Conservation (phyloP, 305 asterid species). For the Rubia occidens region DNA sequence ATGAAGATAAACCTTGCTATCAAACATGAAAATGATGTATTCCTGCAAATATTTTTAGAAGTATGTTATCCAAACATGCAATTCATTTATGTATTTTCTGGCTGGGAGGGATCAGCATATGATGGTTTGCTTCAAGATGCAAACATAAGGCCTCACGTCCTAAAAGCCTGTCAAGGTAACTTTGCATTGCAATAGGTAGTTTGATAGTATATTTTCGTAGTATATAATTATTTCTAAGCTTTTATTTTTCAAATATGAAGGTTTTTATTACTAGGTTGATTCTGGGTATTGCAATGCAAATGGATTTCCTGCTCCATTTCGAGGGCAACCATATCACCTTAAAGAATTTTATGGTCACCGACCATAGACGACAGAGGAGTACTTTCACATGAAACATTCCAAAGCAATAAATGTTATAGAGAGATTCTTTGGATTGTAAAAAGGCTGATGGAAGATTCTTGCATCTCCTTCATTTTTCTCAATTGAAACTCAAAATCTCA, state of each 20-base stretch:
- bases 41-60: constrained; percentile 7
- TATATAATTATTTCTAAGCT: neutral
- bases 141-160: constrained; percentile 11
- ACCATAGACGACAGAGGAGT: neutral
- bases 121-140: constrained; percentile 22
- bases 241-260: neutral
- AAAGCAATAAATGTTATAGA: neutral
- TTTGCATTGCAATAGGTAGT: neutral
- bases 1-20: neutral
- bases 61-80: constrained; percentile 19
- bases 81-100: constrained; percentile 23
- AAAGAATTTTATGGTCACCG: neutral
- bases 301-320: neutral
- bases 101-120: constrained; percentile 30
- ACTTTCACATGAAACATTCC: neutral
- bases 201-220: neutral
- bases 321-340: constrained; percentile 1
- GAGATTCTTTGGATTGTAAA: neutral
- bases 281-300: neutral
- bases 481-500: neutral
- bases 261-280: neutral
- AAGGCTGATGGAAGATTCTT: constrained; percentile 2
- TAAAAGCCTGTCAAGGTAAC: neutral
- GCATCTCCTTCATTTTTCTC: constrained; percentile 1
- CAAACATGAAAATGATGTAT: constrained; percentile 6